Evolutionary conservation across 352 stramenopile species (phyloP).

Genomic region (Globisporangium cystogenes): DNA sequence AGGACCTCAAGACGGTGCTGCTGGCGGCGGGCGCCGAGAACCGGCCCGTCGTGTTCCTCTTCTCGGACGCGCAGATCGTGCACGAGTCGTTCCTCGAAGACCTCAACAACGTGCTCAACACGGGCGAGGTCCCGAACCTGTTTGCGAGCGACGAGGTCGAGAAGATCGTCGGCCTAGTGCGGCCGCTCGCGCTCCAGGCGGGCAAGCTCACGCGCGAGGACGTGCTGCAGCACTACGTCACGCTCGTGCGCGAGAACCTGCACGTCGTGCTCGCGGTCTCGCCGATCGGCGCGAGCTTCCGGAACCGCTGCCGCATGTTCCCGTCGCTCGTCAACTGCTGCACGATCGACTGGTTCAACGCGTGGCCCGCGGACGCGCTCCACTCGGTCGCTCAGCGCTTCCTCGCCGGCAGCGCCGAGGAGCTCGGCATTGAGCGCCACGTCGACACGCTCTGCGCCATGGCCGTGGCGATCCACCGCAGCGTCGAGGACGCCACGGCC

Average conservation of each 20-base stretch:
- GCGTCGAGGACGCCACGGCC: conserved; percentile 82
- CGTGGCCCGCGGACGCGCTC: conserved; percentile 93
- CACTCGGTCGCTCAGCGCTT: conserved; percentile 89
- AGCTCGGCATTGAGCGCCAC: conserved; percentile 84
- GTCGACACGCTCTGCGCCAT: conserved; percentile 90
- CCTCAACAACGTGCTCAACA: conserved; percentile 95
- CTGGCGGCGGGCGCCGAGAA: conserved; percentile 86
- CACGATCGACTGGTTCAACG: conserved; percentile 96
- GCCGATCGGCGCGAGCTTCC: conserved; percentile 89
- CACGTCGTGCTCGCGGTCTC: conserved; percentile 93
- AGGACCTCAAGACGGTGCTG: conserved; percentile 90
- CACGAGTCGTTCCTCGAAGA: conserved; percentile 93
- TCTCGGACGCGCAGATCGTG: conserved; percentile 92
- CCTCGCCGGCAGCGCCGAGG: conserved; percentile 77
- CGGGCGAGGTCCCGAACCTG: conserved; percentile 91
- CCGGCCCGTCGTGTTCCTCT: conserved; percentile 89
- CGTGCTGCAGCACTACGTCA: conserved; percentile 85
- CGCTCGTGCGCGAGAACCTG: conserved; percentile 92
- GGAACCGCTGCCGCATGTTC: conserved; percentile 92
- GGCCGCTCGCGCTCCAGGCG: conserved; percentile 64
- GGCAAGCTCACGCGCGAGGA: conserved; percentile 84
- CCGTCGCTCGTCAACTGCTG: conserved; percentile 93
- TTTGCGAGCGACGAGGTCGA: conserved; percentile 90
- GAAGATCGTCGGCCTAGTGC: conserved; percentile 85
- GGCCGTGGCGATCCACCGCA: conserved; percentile 92